phyloP scores from a whole-genome alignment of 2,329 filamentous ascomycete species.

The Graphilbum ipis-grandicollis region DNA sequence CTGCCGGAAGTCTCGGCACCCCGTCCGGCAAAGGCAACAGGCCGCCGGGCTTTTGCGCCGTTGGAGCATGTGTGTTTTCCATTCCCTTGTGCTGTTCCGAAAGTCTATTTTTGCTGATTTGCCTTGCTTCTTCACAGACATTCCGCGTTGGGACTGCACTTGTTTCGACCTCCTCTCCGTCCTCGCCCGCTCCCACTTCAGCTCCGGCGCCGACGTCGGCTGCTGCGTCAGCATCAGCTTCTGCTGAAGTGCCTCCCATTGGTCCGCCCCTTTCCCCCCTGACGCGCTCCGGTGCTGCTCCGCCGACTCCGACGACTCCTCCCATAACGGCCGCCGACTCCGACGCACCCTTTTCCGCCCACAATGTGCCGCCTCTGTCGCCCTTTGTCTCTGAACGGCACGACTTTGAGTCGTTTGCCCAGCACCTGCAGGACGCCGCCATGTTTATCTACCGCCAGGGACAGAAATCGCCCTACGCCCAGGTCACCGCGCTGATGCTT shows the following conservation, averaged over 20 bases:
- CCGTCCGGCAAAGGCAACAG: constrained; percentile 2
- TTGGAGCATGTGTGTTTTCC: constrained; percentile 8
- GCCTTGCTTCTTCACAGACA: too few species aligned
- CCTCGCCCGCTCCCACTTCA: too few species aligned
- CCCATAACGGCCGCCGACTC: not conserved
- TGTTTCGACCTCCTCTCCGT: too few species aligned
- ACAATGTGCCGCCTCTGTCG: constrained; percentile 3
- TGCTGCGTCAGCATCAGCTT: too few species aligned
- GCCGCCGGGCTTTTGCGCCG: constrained; percentile 7
- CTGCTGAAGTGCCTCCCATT: too few species aligned
- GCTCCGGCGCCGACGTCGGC: too few species aligned
- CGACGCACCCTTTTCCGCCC: not conserved
- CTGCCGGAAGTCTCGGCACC: constrained; percentile 10
- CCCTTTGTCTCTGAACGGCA: constrained; percentile 23
- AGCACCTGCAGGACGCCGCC: constrained; percentile 50
- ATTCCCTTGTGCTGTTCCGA: too few species aligned
- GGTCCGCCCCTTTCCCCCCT: not conserved
- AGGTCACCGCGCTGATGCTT: constrained; percentile 41
- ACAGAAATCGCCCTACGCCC: constrained; percentile 37
- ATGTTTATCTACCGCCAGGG: constrained; percentile 49
- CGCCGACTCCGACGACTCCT: not conserved
- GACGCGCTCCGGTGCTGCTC: too few species aligned
- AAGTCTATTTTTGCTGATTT: too few species aligned
- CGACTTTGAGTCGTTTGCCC: constrained; percentile 50
- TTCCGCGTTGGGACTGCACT: too few species aligned